phyloP scores from a whole-genome alignment of 164 flowering plant genomes.

The Macadamia integrifolia region DNA sequence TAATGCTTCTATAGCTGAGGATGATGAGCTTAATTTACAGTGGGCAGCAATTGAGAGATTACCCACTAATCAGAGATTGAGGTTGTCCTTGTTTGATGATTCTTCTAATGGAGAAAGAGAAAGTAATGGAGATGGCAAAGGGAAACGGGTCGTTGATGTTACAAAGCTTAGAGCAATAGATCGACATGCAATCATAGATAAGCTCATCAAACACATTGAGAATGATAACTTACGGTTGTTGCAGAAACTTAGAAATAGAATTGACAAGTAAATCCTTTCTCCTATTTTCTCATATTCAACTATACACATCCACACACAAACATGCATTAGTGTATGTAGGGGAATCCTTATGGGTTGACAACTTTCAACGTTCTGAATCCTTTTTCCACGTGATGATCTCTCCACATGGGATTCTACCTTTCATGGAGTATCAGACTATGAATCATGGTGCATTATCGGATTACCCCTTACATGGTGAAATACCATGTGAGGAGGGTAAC shows the following conservation, averaged over 20 bases:
- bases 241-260: neutral
- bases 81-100: neutral
- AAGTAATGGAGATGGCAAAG: neutral
- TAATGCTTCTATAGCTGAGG: too few species aligned
- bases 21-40: neutral
- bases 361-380: too few species aligned
- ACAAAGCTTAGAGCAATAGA: neutral
- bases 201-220: slow-evolving; percentile 2
- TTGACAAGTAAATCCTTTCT: neutral
- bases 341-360: too few species aligned
- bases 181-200: neutral
- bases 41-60: neutral
- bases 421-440: too few species aligned
- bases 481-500: too few species aligned
- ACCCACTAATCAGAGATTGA: neutral
- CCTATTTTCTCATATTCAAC: too few species aligned
- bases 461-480: too few species aligned
- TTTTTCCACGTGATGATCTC: too few species aligned
- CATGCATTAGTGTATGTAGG: too few species aligned
- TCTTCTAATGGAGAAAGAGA: neutral
- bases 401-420: too few species aligned
- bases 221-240: neutral
- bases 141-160: neutral
- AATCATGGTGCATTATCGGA: too few species aligned
- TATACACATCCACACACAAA: too few species aligned